Base-by-base conservation (phyloP, 352 stramenopile genomes). In the Globisporangium lucens region DNA sequence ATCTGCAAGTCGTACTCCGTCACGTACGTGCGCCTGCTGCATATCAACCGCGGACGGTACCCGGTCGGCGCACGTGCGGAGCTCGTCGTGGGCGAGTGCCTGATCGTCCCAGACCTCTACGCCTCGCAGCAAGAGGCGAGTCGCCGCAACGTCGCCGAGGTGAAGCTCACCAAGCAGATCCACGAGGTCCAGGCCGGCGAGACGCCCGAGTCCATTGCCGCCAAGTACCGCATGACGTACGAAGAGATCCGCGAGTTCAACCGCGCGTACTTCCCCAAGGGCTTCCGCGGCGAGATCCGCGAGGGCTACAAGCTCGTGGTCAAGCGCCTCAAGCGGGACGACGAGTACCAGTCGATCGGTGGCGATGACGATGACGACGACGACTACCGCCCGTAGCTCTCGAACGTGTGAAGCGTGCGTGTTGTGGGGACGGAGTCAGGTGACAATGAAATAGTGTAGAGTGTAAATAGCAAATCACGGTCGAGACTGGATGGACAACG, bases 161-260 rank as follows among this genome's bases (percentile, higher is more conserved):
- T 95, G 46, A 91, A 85, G 66, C 86, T 95, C 36, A 95, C 83
- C 55, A 94, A 93, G 77, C 84, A 94, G 72, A 95, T 95, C 61
- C 85, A 95, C 62, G 69, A 89, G 10, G 87, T 95, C n/a, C 76
- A 89, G 47, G 60, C 66, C 2, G 86, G 79, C 51, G 87, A 95
- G 33, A 93, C 87, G n/a, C 85, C 87, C 17, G 75, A 92, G 63
- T 73, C 63, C 17, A 74, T 95, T 59, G 82, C 82, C 0, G 75
- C 73, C 38, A 66, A 61, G 35, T 95, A 90, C 73, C 73, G 69
- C 49, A 95, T 95, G 87, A 93, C 79, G 61, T 91, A 91, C 63
- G 87, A 95, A 38, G 85, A 94, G 73, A 77, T 95, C 67, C 87
- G 87, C 36, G 87, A 94, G 73, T 94, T 71, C 69, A 95, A 95